These are phyloP conservation scores for Arxiozyma heterogenica DNA, from an alignment of 1,139 yeast genomes.

Conservation along the genomic window DNA sequence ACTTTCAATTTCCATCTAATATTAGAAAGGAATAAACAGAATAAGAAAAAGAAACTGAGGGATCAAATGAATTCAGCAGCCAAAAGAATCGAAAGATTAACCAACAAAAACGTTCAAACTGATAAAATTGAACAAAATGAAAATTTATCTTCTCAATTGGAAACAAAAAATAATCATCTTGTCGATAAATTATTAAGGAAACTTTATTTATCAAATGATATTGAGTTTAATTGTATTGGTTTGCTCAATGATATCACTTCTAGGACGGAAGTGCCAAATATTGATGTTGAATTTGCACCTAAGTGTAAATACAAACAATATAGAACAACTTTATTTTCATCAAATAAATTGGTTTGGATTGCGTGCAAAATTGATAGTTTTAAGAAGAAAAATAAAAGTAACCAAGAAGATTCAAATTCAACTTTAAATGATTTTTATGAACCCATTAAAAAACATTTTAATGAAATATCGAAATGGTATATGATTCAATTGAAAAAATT, in stretches of 20 bases:
- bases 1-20: conserved; percentile 15
- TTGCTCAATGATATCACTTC: neutral
- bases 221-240: conserved; percentile 1
- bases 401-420: neutral
- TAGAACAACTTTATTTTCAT: conserved; percentile 11
- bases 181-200: conserved; percentile 7
- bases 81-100: neutral
- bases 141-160: neutral
- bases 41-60: neutral
- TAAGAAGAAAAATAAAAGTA: conserved; percentile 6
- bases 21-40: conserved; percentile 5
- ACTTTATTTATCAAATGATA: conserved; percentile 4
- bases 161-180: neutral
- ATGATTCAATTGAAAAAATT: conserved; percentile 15
- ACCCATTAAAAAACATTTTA: conserved; percentile 14
- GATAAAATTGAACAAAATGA: neutral
- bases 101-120: too few species aligned
- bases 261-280: neutral
- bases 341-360: conserved; percentile 12
- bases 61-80: neutral
- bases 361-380: conserved; percentile 3
- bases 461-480: conserved; percentile 17
- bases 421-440: conserved; percentile 5
- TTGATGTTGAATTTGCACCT: conserved; percentile 4
- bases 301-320: conserved; percentile 11